A percentile compares a stretch with the other conserved stretches of the same genome.
Conservation (phyloP, 1,284 basidiomycete genomes). For the Butyriboletus appendiculatus region DNA sequence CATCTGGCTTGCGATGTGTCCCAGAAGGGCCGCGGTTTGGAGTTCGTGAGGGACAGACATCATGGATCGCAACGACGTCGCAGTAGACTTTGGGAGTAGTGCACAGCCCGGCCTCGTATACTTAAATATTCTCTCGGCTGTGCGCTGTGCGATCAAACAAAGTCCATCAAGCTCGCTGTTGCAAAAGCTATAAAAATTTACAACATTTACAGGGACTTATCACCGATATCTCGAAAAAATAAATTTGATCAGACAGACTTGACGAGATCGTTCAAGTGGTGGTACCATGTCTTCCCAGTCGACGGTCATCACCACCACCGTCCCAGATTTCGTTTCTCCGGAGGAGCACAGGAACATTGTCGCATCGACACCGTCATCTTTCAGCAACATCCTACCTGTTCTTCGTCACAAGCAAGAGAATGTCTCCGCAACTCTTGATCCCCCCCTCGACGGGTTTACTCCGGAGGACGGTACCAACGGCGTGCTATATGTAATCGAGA, state of each 20-base stretch:
- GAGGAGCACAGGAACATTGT: conserved; percentile 70
- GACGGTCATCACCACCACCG: conserved; percentile 38
- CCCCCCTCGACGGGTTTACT: conserved; percentile 59
- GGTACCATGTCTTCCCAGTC: conserved; percentile 10
- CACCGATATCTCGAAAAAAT: background rate
- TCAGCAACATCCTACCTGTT: conserved; percentile 79
- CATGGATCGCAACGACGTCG: background rate
- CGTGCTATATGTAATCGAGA: conserved; percentile 80
- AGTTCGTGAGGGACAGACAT: conserved; percentile 25
- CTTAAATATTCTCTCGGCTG: conserved; percentile 20
- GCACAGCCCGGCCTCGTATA: background rate
- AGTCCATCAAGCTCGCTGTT: background rate
- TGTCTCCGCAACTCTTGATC: conserved; percentile 68
- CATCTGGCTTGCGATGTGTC: conserved; percentile 63
- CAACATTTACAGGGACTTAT: background rate
- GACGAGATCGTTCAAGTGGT: background rate
- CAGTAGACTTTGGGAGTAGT: background rate
- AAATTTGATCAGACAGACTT: background rate
- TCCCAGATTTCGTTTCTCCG: conserved; percentile 62
- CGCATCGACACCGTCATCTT: conserved; percentile 77
- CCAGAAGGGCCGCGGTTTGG: conserved; percentile 43
- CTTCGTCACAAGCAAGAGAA: conserved; percentile 71
- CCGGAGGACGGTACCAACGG: conserved; percentile 55
- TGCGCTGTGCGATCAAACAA: background rate
- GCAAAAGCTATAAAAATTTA: background rate